These are phyloP conservation scores for Hamiltosporidium magnivora DNA, from an alignment of 371 early-diverging fungal species.

Conservation along the genomic window DNA sequence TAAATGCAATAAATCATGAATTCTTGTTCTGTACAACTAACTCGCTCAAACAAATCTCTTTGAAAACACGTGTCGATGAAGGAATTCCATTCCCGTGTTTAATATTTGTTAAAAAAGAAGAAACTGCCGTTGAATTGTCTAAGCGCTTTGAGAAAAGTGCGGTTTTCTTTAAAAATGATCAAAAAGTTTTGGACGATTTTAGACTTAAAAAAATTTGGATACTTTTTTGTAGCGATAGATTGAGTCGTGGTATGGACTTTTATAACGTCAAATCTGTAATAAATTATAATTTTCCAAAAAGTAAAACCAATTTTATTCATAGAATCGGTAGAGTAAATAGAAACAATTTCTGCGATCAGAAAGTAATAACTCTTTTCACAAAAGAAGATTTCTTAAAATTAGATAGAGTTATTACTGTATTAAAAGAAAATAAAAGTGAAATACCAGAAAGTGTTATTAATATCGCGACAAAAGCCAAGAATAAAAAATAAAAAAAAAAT, in stretches of 20 bases:
- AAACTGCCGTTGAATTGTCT: background rate
- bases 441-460: slow-evolving; percentile 4
- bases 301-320: slow-evolving; percentile 35
- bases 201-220: slow-evolving; percentile 22
- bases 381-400: slow-evolving; percentile 15
- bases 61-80: slow-evolving; percentile 14
- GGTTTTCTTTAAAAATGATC: background rate
- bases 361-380: slow-evolving; percentile 27
- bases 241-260: slow-evolving; percentile 41
- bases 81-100: slow-evolving; percentile 11
- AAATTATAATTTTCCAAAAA: slow-evolving; percentile 38
- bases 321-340: slow-evolving; percentile 43
- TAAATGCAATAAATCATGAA: slow-evolving; percentile 7
- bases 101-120: slow-evolving; percentile 17
- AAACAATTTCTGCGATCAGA: slow-evolving; percentile 22
- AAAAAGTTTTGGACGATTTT: slow-evolving; percentile 9
- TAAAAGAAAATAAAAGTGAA: slow-evolving; percentile 10
- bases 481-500: background rate
- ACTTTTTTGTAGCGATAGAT: slow-evolving; percentile 34
- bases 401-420: background rate
- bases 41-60: slow-evolving; percentile 9
- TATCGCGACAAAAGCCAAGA: slow-evolving; percentile 7
- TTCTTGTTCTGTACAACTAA: slow-evolving; percentile 19
- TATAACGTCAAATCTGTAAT: slow-evolving; percentile 27
- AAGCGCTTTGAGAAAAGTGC: slow-evolving; percentile 5